A percentile compares a stretch with the other conserved stretches of the same genome.
These are phyloP conservation scores for Dactylellina drechsleri DNA, from an alignment of 2,329 filamentous ascomycete species.

Conservation along the genomic window DNA sequence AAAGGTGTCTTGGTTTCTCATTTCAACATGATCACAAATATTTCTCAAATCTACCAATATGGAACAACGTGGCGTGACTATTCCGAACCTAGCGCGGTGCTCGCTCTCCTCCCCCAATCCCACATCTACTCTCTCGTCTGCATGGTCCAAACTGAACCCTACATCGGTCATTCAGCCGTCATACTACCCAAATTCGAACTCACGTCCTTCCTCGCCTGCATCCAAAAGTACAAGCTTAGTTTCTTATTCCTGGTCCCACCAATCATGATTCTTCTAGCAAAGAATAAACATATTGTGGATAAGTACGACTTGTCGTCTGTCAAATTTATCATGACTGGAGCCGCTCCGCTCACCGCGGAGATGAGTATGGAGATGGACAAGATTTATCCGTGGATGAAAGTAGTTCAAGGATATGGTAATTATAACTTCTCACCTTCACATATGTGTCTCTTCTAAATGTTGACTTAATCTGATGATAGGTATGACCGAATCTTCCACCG, in stretches of 20 bases:
- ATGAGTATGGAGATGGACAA: conserved; percentile 73
- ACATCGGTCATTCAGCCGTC: conserved; percentile 77
- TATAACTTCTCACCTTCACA: background rate
- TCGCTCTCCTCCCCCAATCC: conserved; percentile 80
- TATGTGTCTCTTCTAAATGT: background rate
- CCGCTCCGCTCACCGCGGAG: conserved; percentile 79
- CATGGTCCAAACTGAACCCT: conserved; percentile 73
- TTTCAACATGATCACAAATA: conserved; percentile 80
- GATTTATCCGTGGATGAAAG: conserved; percentile 72
- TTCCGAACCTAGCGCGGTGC: conserved; percentile 66
- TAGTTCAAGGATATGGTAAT: conserved; percentile 77
- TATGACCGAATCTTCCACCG: conserved; percentile 80
- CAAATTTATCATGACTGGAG: conserved; percentile 74
- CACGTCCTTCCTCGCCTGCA: conserved; percentile 70
- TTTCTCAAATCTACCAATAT: conserved; percentile 70
- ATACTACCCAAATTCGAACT: conserved; percentile 81
- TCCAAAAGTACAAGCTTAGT: conserved; percentile 76
- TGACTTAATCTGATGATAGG: conserved; percentile 64
- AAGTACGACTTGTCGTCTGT: conserved; percentile 79
- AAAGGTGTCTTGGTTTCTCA: conserved; percentile 89
- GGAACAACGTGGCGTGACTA: conserved; percentile 58
- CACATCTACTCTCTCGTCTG: conserved; percentile 84
- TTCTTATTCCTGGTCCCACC: conserved; percentile 79
- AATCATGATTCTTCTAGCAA: conserved; percentile 80
- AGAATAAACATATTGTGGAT: conserved; percentile 69